A percentile compares a stretch with the other conserved stretches of the same genome.
phyloP scores from a whole-genome alignment of 768 basidiomycete genomes.

The Tricholoma sp. region DNA sequence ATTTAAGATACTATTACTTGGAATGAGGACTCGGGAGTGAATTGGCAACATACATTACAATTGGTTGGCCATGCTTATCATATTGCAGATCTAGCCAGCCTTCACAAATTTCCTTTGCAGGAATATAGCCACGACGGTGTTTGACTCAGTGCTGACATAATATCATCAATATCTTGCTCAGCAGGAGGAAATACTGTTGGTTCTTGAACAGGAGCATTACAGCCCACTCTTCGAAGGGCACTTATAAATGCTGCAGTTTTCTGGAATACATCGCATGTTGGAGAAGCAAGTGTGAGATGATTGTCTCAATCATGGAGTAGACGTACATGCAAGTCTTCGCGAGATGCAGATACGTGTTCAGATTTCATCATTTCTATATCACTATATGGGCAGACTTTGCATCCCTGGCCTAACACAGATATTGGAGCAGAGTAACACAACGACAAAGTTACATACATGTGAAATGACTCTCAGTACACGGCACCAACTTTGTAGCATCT shows the following conservation, averaged over 20 bases:
- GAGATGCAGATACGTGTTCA: slow-evolving; percentile 7
- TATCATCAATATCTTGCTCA: not conserved
- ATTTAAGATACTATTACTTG: not conserved
- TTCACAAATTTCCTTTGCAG: not conserved
- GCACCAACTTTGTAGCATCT: slow-evolving; percentile 4
- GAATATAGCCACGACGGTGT: not conserved
- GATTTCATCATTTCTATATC: slow-evolving; percentile 2
- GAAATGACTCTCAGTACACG: slow-evolving; percentile 10
- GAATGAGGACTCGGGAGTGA: not conserved
- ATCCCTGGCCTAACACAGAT: slow-evolving; percentile 10
- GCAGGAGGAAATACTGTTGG: slow-evolving; percentile 3
- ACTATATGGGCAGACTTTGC: slow-evolving; percentile 11
- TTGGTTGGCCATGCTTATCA: no score
- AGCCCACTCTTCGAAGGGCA: not conserved
- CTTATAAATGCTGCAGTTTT: slow-evolving; percentile 8
- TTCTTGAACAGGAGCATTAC: no score
- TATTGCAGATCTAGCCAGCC: not conserved
- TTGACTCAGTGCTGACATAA: not conserved
- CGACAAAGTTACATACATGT: slow-evolving; percentile 13
- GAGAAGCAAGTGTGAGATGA: slow-evolving; percentile 4
- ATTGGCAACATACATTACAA: not conserved
- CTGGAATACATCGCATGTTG: slow-evolving; percentile 3
- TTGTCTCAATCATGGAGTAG: not conserved
- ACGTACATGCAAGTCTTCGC: slow-evolving; percentile 1
- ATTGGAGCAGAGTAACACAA: slow-evolving; percentile 6